Evolutionary conservation across 2,329 filamentous ascomycete species (phyloP), one percentile per base, ranked within the genome.

Genomic region (Nothophoma quercina): DNA sequence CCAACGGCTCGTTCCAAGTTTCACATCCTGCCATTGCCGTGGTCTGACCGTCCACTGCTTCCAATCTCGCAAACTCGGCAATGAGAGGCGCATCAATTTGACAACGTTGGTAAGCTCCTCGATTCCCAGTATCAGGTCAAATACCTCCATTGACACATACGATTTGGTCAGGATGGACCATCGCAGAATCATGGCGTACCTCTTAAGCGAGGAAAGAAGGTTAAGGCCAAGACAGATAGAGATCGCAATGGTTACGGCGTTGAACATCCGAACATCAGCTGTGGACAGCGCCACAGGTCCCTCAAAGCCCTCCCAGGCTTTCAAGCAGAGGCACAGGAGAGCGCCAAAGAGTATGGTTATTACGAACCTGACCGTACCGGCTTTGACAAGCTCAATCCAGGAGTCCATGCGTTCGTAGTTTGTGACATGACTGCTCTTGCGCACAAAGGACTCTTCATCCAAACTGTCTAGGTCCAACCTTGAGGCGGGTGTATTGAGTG

Each of bases 211-310:
- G 0, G 66, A 59, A 2, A 71, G 55, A 2, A 73, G 57, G 30
- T 73, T 72, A 19, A 73, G 51, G 51, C 70, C 70, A 5, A 73
- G 58, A 12, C 64, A 69, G 0, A 73, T 59, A 7, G 70, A 72
- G 2, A 73, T 46, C 0, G 62, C 69, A 7, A 72, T 57, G 25
- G 68, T 67, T 8, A 73, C 33, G 4, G 68, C 61, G 44, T 72
- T 72, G 65, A 73, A 73, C 23, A 70, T 40, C 29, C 64, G 58
- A 6, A 70, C 57, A 19, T 68, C 58, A 1, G 32, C 47, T 13
- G 60, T 69, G 25, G 56, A 61, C 9, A 73, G 55, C 10, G 70
- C 55, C 3, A 60, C 39, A 0, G 58, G 63, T 4, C 22, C 16
- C 8, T 30, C 30, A 21, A 67, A 71, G 2, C 69, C 70, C 58